A percentile compares a stretch with the other conserved stretches of the same genome.
These are phyloP conservation scores for Trichoderma reesei DNA, from an alignment of 495 filamentous ascomycete species.

Conservation along the genomic window DNA sequence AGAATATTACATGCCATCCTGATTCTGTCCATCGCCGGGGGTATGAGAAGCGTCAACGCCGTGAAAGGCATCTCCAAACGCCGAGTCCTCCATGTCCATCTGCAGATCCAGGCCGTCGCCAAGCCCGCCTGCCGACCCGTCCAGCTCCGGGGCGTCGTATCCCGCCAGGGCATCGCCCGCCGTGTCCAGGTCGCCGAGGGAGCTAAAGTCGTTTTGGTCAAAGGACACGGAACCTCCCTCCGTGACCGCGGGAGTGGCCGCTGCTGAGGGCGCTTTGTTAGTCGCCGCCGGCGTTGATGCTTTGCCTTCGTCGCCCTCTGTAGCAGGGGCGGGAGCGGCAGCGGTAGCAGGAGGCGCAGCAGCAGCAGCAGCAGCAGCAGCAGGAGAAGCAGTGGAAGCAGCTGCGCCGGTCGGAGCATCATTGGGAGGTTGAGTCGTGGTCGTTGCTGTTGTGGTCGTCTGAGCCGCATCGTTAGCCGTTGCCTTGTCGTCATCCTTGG, in stretches of 20 bases:
- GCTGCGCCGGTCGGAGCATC: conserved; percentile 11
- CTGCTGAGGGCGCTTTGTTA: conserved; percentile 29
- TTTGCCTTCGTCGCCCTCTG: conserved; percentile 15
- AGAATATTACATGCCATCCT: neutral
- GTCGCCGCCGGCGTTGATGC: conserved; percentile 11
- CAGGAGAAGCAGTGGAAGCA: conserved; percentile 14
- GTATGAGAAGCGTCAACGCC: conserved; percentile 28
- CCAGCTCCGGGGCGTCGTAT: conserved; percentile 26
- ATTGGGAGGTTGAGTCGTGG: neutral
- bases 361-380: conserved; percentile 16
- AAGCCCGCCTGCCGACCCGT: conserved; percentile 27
- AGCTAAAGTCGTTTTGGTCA: conserved; percentile 42
- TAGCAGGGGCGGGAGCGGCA: conserved; percentile 8
- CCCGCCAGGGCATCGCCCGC: conserved; percentile 37
- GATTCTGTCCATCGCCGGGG: conserved; percentile 5
- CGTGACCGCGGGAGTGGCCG: conserved; percentile 26
- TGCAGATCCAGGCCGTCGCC: conserved; percentile 35
- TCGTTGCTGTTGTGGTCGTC: neutral
- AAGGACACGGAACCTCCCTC: conserved; percentile 21
- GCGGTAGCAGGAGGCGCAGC: conserved; percentile 14
- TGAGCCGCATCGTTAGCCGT: conserved; percentile 2
- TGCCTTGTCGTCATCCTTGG: conserved; percentile 28
- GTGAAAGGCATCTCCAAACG: conserved; percentile 49
- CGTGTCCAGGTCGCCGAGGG: conserved; percentile 42
- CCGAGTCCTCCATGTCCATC: conserved; percentile 43